Conservation (phyloP, 2,329 filamentous ascomycete species). For the Alternaria angustiovoidea region DNA sequence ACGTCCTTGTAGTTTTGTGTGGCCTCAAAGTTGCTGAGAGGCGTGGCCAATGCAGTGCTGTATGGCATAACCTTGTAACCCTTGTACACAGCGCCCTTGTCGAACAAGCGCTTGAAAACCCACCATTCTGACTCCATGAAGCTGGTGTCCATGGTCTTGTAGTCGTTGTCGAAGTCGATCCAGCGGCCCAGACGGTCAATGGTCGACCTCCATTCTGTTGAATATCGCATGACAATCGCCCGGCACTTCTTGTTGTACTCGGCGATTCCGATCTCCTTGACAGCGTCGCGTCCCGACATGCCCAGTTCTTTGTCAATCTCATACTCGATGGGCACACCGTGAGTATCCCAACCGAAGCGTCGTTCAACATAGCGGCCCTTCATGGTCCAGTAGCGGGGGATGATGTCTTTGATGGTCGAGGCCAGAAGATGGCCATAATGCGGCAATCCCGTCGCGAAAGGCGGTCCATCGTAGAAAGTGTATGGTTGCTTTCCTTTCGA, state of each 20-base stretch:
- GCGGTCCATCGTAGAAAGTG: slow-evolving; percentile 85
- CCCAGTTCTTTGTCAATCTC: slow-evolving; percentile 97
- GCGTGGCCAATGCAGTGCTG: slow-evolving; percentile 87
- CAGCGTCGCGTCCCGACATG: slow-evolving; percentile 86
- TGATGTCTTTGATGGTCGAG: slow-evolving; percentile 96
- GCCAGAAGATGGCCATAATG: slow-evolving; percentile 82
- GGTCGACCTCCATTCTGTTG: slow-evolving; percentile 84
- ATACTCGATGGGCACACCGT: slow-evolving; percentile 93
- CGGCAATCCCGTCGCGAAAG: slow-evolving; percentile 64
- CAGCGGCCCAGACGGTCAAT: slow-evolving; percentile 90
- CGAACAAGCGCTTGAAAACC: slow-evolving; percentile 92
- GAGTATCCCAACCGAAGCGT: slow-evolving; percentile 94
- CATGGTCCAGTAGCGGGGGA: slow-evolving; percentile 97
- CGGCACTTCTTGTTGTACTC: slow-evolving; percentile 93
- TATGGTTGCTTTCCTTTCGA: slow-evolving; percentile 84
- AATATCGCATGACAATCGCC: slow-evolving; percentile 91
- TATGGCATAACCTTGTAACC: slow-evolving; percentile 95
- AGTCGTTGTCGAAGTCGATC: slow-evolving; percentile 98
- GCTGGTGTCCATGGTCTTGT: slow-evolving; percentile 94
- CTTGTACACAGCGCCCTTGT: slow-evolving; percentile 88
- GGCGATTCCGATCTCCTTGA: slow-evolving; percentile 83
- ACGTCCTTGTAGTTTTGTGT: slow-evolving; percentile 95
- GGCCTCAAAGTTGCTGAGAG: slow-evolving; percentile 91
- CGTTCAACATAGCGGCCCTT: slow-evolving; percentile 92
- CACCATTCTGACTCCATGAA: slow-evolving; percentile 99